Percentiles rank a stretch among this genome's conserved stretches.
These are phyloP conservation scores for Trichosporon faecale DNA, from an alignment of 1,284 basidiomycete genomes.

Conservation along the genomic window DNA sequence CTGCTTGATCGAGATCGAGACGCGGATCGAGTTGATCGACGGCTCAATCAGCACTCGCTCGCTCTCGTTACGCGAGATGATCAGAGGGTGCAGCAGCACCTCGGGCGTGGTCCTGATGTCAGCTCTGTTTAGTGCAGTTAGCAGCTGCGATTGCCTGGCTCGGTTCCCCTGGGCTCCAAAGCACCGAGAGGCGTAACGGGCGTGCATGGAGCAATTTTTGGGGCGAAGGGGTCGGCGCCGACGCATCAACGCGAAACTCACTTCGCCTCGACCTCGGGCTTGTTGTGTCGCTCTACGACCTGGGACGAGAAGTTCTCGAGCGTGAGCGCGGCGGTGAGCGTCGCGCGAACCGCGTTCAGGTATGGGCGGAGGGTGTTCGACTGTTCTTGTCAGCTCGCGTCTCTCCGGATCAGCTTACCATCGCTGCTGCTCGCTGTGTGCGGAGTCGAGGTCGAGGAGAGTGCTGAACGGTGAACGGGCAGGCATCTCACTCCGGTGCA, in stretches of 20 bases:
- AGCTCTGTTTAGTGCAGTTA: not conserved
- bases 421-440: not conserved
- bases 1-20: constrained; percentile 98
- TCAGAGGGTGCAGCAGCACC: constrained; percentile 86
- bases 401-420: not conserved
- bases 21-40: constrained; percentile 90
- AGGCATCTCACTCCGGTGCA: not conserved
- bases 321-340: constrained; percentile 93
- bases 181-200: too few species aligned
- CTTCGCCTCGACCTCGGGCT: constrained; percentile 87
- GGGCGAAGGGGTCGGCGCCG: too few species aligned
- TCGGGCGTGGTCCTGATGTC: constrained; percentile 75
- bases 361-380: constrained; percentile 81
- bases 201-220: too few species aligned
- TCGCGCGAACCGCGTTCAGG: constrained; percentile 89
- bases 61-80: constrained; percentile 93
- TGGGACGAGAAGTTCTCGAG: constrained; percentile 97
- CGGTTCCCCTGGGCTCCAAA: not conserved
- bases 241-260: constrained; percentile 53
- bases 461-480: not conserved
- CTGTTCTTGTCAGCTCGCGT: constrained; percentile 34
- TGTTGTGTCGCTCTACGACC: constrained; percentile 95
- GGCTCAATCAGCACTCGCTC: constrained; percentile 96
- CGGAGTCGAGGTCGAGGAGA: not conserved
- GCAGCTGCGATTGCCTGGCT: not conserved